Evolutionary conservation across 306 rosid genomes (phyloP).

Genomic region (Cucurbita ficifolia): DNA sequence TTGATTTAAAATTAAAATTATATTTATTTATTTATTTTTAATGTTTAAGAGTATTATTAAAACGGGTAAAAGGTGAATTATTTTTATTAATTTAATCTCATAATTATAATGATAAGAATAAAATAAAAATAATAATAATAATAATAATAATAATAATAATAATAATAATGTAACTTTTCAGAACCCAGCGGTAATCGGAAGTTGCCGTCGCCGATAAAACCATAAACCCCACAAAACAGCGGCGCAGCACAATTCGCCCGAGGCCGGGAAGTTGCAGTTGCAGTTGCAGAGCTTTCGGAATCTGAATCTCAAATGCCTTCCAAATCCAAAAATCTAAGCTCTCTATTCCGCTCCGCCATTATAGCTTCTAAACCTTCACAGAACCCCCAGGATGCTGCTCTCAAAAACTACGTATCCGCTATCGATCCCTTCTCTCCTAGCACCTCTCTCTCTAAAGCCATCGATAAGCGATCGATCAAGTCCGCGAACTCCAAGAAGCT

Average conservation of each 20-base stretch:
- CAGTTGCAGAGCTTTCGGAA: background rate
- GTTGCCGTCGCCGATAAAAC: background rate
- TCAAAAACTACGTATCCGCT: conserved; percentile 13
- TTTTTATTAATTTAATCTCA: too few species aligned
- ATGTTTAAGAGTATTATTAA: too few species aligned
- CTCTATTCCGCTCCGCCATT: conserved; percentile 14
- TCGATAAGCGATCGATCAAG: background rate
- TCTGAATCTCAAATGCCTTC: conserved; percentile 22
- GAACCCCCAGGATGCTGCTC: conserved; percentile 8
- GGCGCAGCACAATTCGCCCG: background rate
- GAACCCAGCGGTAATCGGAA: background rate
- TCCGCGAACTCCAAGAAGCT: conserved; percentile 4
- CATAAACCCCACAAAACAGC: background rate
- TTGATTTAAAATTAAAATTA: too few species aligned
- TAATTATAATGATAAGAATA: too few species aligned
- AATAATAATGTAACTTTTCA: too few species aligned
- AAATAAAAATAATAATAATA: too few species aligned
- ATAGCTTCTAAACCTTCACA: conserved; percentile 7
- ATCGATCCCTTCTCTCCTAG: conserved; percentile 5
- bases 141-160: too few species aligned
- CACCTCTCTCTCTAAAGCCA: conserved; percentile 4
- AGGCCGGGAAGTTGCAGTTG: background rate
- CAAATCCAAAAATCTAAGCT: conserved; percentile 19
- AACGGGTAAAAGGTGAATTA: too few species aligned
- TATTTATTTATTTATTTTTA: too few species aligned